These are phyloP conservation scores for Chaetothyriales sp. DNA, from an alignment of 2,329 filamentous ascomycete genomes.

Conservation along the genomic window DNA sequence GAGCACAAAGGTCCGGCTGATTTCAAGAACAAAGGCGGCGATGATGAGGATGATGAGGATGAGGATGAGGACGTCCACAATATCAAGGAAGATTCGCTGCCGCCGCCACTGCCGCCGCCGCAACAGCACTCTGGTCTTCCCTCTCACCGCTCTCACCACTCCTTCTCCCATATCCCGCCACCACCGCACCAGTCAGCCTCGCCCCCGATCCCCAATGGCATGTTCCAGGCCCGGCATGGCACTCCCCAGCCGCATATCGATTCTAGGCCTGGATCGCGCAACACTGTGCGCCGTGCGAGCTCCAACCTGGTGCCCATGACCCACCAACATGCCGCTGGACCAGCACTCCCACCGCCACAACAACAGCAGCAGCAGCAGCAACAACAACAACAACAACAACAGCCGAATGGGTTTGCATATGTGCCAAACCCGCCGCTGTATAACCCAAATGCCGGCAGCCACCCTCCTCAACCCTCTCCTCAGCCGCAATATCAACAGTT, in stretches of 20 bases:
- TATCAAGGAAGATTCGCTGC: constrained; percentile 48
- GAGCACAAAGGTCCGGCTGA: constrained; percentile 93
- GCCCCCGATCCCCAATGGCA: constrained; percentile 68
- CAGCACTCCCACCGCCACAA: constrained; percentile 19
- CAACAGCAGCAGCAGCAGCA: constrained; percentile 26
- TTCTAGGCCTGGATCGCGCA: constrained; percentile 66
- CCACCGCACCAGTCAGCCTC: constrained; percentile 65
- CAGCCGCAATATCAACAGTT: constrained; percentile 27
- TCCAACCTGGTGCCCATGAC: constrained; percentile 56
- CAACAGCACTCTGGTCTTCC: constrained; percentile 41
- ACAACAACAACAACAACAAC: constrained; percentile 43
- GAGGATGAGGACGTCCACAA: constrained; percentile 45
- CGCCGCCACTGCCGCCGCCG: constrained; percentile 21
- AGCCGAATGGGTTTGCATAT: constrained; percentile 60
- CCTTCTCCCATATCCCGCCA: constrained; percentile 68
- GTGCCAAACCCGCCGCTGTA: constrained; percentile 79
- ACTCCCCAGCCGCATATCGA: constrained; percentile 59
- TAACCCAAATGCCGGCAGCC: constrained; percentile 44
- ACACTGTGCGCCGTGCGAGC: constrained; percentile 59
- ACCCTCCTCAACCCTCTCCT: constrained; percentile 21
- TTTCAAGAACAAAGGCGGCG: constrained; percentile 62
- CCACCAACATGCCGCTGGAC: constrained; percentile 39
- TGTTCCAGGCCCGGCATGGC: constrained; percentile 57
- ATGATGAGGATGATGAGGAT: constrained; percentile 68
- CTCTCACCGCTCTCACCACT: constrained; percentile 51